These are phyloP conservation scores for Lindgomyces ingoldianus DNA, from an alignment of 495 filamentous ascomycete species.

Conservation along the genomic window DNA sequence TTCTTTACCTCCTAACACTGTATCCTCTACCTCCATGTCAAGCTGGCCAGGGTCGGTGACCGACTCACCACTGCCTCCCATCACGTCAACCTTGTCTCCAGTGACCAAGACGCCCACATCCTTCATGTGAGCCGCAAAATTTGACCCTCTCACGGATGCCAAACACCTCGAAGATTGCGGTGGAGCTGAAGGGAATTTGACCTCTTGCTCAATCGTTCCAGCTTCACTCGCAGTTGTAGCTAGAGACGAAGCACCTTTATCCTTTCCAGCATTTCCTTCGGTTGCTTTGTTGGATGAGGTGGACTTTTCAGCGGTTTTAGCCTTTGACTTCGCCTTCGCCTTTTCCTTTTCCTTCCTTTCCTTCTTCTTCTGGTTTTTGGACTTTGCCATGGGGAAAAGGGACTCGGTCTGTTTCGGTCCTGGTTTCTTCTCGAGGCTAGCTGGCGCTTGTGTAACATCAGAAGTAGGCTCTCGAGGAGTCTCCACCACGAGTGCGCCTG, in stretches of 20 bases:
- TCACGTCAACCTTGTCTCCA: not conserved
- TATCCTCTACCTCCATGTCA: too few relatives aligned
- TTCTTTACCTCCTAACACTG: not conserved
- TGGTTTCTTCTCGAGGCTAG: constrained; percentile 10
- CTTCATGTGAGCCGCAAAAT: not conserved
- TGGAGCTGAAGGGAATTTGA: not conserved
- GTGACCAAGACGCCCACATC: not conserved
- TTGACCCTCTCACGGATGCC: not conserved
- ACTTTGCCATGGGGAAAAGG: constrained; percentile 25
- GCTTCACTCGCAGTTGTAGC: not conserved
- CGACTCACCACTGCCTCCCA: not conserved
- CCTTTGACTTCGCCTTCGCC: constrained; percentile 28
- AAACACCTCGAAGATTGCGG: not conserved
- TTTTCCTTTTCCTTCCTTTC: constrained; percentile 25
- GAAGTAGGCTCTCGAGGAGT: not conserved
- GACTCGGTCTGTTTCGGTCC: constrained; percentile 29
- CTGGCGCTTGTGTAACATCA: not conserved
- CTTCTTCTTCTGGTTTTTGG: constrained; percentile 19
- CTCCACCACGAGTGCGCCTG: not conserved
- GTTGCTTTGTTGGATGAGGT: not conserved
- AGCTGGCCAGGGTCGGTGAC: too few relatives aligned
- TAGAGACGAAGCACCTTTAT: not conserved
- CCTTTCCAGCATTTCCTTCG: not conserved
- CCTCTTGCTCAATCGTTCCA: not conserved
- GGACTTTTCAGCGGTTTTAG: not conserved